Conservation (phyloP, 495 filamentous ascomycete species). For the Entonaema liquescens region DNA sequence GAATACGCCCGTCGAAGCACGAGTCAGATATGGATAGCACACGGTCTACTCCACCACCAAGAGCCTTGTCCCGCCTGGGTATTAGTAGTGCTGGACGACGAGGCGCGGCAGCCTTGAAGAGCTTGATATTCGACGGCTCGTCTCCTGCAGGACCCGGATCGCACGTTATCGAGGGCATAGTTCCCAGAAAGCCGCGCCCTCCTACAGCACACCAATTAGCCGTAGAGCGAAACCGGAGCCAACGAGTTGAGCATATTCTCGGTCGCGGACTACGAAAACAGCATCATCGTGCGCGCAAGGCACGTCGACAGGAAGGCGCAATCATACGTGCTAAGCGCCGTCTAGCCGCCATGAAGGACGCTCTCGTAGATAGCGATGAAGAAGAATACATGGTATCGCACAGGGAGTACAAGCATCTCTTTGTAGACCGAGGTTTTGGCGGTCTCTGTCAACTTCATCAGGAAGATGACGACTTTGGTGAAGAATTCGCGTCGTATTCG, state of each 20-base stretch:
- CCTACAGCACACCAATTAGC: slow-evolving; percentile 93
- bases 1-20: slow-evolving; percentile 63
- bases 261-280: slow-evolving; percentile 73
- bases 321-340: slow-evolving; percentile 75
- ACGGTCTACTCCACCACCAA: slow-evolving; percentile 65
- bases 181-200: slow-evolving; percentile 69
- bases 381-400: slow-evolving; percentile 59
- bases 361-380: slow-evolving; percentile 81
- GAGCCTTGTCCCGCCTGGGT: slow-evolving; percentile 55
- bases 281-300: slow-evolving; percentile 68
- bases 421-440: slow-evolving; percentile 67
- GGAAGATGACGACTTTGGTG: slow-evolving; percentile 79
- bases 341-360: slow-evolving; percentile 70
- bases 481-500: slow-evolving; percentile 75
- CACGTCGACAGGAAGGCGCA: slow-evolving; percentile 66
- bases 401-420: slow-evolving; percentile 40
- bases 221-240: slow-evolving; percentile 85
- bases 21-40: slow-evolving; percentile 68
- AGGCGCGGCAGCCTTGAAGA: slow-evolving; percentile 58
- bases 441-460: slow-evolving; percentile 73
- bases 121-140: slow-evolving; percentile 60
- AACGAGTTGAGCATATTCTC: slow-evolving; percentile 88
- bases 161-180: slow-evolving; percentile 52
- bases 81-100: slow-evolving; percentile 53
- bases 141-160: slow-evolving; percentile 55